Evolutionary conservation across 139 green algal species (phyloP), one percentile per base, ranked within the genome.

Genomic region (Closterium sp.): DNA sequence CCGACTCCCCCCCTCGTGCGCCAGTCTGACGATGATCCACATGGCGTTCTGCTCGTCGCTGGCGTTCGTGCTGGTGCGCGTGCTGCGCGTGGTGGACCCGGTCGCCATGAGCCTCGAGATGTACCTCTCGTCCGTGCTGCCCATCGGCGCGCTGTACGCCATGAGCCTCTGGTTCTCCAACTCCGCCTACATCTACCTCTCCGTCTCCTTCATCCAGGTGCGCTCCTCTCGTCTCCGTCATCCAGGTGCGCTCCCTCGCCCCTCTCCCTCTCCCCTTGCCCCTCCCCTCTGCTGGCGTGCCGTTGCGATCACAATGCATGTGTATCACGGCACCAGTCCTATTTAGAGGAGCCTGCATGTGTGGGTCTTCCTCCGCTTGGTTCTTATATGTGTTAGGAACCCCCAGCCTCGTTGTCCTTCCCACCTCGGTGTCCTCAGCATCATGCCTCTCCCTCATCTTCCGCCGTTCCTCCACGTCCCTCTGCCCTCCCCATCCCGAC

Each of bases 171-270:
- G 98, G 98, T 95, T 99, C 25, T 97, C 95, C 88, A 99, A 99
- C 95, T 97, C 96, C 0, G 95, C 98, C 3, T 99, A 99, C 96
- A 95, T 99, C 3, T 98, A 99, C 94, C 95, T 99, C 33, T 97
- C 94, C 3, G 97, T 99, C 0, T 98, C 97, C 28, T 99, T 99
- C 95, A 99, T 99, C 34, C 98, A 99, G 91, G 81, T 33, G 81
- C 43, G 9, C 43, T 66, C 43, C n/a, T n/a, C n/a, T n/a, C 3
- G 97, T 99, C 0, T 98, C 97, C 28, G 99, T 99, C 95, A 99
- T 99, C 34, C 98, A 99, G 91, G 81, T 33, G 81, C 43, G 9
- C 43, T 66, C 43, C n/a, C n/a, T n/a, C n/a, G n/a, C n/a, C n/a
- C 21, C 43, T 25, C 43, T 25, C 43, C 43, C 21, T 25, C 19